These are phyloP conservation scores for Bauhinia variegata DNA, from an alignment of 306 rosid genomes.

Conservation along the genomic window DNA sequence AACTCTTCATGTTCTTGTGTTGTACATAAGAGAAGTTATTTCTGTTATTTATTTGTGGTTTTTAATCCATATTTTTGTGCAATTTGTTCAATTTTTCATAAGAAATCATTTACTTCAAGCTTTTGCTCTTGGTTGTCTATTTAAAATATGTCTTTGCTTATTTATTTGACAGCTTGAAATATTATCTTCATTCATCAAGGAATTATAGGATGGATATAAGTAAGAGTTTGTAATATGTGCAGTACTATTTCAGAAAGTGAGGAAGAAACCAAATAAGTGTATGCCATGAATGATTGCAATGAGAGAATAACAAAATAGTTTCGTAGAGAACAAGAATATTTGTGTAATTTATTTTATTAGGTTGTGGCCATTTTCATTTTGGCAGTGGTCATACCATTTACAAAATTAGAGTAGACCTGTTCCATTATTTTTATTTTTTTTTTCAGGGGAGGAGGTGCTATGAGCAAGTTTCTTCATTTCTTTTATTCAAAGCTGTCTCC, in stretches of 20 bases:
- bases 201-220: conserved; percentile 5
- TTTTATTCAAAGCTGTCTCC: too few relatives aligned
- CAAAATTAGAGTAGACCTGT: conserved; percentile 12
- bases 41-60: background rate
- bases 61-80: background rate
- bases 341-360: conserved; percentile 10
- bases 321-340: background rate
- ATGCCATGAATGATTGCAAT: background rate
- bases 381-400: too few relatives aligned
- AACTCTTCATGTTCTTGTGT: too few relatives aligned
- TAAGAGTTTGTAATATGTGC: conserved; percentile 1
- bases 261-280: background rate
- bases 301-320: conserved; percentile 3
- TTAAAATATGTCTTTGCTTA: background rate
- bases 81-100: background rate
- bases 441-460: too few relatives aligned
- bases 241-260: background rate
- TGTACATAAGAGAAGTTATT: too few relatives aligned
- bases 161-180: background rate
- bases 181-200: background rate
- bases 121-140: background rate
- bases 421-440: too few relatives aligned
- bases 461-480: too few relatives aligned
- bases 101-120: too few relatives aligned
- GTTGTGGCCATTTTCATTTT: too few relatives aligned